A percentile compares a stretch with the other conserved stretches of the same genome.
Conservation (phyloP, 768 basidiomycete genomes). For the Russula sp. region DNA sequence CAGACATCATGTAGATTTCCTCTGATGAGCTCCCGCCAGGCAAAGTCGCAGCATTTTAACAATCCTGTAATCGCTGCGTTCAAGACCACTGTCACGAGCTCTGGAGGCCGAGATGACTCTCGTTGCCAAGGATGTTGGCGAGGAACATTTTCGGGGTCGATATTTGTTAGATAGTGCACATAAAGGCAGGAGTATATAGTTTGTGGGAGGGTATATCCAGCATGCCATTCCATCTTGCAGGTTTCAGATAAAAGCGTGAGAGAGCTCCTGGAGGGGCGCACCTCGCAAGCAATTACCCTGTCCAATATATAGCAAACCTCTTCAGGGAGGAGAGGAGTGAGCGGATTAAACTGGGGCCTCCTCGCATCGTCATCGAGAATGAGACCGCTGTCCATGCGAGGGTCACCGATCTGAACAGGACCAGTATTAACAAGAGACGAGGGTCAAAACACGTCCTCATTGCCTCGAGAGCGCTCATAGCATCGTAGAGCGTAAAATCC, state of each 20-base stretch:
- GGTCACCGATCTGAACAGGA: conserved; percentile 70
- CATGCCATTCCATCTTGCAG: conserved; percentile 78
- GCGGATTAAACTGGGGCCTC: conserved; percentile 52
- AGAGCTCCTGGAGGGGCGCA: conserved; percentile 28
- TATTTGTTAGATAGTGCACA: conserved; percentile 53
- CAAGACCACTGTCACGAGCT: conserved; percentile 63
- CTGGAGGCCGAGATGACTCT: conserved; percentile 46
- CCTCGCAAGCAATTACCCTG: conserved; percentile 70
- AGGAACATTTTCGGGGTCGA: conserved; percentile 48
- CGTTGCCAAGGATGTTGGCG: conserved; percentile 19
- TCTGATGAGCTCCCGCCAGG: conserved; percentile 75
- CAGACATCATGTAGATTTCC: conserved; percentile 69
- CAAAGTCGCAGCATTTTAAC: conserved; percentile 74
- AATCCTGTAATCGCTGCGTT: conserved; percentile 58
- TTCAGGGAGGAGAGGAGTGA: conserved; percentile 56
- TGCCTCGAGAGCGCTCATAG: conserved; percentile 93
- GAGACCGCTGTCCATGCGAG: conserved; percentile 81
- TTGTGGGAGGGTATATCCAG: conserved; percentile 77
- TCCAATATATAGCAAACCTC: conserved; percentile 90
- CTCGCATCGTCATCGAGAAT: conserved; percentile 33
- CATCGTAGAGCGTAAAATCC: conserved; percentile 70
- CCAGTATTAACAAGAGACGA: conserved; percentile 6
- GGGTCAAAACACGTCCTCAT: conserved; percentile 23
- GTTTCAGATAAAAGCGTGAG: conserved; percentile 17
- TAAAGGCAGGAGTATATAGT: conserved; percentile 77